Conservation (phyloP, 192 early-diverging fungal genomes). For the Phycomyces nitens region DNA sequence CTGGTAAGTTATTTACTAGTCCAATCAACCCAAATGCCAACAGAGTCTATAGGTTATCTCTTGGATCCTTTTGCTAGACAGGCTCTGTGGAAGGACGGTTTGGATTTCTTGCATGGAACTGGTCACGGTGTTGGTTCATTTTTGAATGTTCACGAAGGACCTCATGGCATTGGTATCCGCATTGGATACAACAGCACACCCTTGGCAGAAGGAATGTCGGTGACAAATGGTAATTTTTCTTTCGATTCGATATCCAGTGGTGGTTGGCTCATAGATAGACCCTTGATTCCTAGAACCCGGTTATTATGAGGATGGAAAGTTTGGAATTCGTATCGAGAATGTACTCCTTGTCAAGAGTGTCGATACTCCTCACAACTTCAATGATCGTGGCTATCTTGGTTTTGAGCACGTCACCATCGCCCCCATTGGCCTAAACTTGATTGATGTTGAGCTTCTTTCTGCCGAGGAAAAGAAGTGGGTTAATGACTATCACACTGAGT, state of each 20-base stretch:
- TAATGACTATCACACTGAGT: conserved; percentile 78
- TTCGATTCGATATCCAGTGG: too few species aligned
- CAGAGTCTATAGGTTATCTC: too few species aligned
- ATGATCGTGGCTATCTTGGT: conserved; percentile 72
- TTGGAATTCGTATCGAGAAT: conserved; percentile 98
- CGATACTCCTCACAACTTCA: conserved; percentile 81
- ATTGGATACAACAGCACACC: conserved; percentile 69
- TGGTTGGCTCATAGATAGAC: too few species aligned
- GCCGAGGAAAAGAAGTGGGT: conserved; percentile 82
- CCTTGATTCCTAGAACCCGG: conserved; percentile 68
- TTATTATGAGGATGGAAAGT: conserved; percentile 94
- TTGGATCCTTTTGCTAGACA: conserved; percentile 85
- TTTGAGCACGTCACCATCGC: conserved; percentile 92
- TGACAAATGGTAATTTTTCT: conserved; percentile 88
- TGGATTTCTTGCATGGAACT: conserved; percentile 96
- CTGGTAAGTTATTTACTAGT: conserved; percentile 31
- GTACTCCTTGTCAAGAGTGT: conserved; percentile 76
- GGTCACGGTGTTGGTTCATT: conserved; percentile 96
- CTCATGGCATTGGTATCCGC: conserved; percentile 88
- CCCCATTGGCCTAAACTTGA: conserved; percentile 85
- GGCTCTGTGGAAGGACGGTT: conserved; percentile 86
- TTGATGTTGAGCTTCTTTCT: conserved; percentile 67
- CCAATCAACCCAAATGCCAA: too few species aligned
- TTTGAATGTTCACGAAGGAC: conserved; percentile 94
- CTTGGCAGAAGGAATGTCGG: conserved; percentile 87